These are phyloP conservation scores for Effrenium voratum DNA, from an alignment of 73 alveolate species.

Conservation along the genomic window DNA sequence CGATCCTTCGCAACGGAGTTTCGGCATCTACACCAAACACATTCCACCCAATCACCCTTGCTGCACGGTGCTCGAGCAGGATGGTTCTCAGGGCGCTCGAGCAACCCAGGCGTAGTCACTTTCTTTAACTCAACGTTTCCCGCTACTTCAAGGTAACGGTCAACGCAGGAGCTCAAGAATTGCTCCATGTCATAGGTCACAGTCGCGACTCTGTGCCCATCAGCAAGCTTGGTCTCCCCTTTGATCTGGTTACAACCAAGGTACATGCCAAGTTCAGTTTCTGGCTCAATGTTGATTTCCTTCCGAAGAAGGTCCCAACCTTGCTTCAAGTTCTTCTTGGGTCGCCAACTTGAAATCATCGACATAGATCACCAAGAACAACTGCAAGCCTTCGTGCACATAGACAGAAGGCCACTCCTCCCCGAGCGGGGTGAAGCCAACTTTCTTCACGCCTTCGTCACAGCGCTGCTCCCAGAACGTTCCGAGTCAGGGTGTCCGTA, in stretches of 20 bases:
- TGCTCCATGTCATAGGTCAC: slow-evolving; percentile 11
- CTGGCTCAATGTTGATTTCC: not conserved
- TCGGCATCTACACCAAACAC: not conserved
- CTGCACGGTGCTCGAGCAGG: not conserved
- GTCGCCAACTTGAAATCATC: slow-evolving; percentile 27
- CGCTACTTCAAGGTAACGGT: not conserved
- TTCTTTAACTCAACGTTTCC: not conserved
- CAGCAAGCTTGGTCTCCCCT: not conserved
- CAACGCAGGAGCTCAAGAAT: not conserved
- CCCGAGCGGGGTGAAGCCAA: not conserved
- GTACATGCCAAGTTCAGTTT: slow-evolving; percentile 8
- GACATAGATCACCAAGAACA: slow-evolving; percentile 22
- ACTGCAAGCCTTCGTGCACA: not conserved
- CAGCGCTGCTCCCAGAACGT: slow-evolving; percentile 43
- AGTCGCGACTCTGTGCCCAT: not conserved
- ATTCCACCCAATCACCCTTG: not conserved
- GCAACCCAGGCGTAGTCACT: not conserved
- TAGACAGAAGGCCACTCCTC: slow-evolving; percentile 43
- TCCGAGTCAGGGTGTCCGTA: slow-evolving; percentile 23
- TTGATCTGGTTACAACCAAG: not conserved
- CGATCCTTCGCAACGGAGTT: not conserved
- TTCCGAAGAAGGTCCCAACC: not conserved
- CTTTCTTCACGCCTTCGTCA: not conserved
- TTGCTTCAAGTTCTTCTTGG: not conserved
- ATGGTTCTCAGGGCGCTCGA: not conserved